Conservation (phyloP, 2,329 filamentous ascomycete genomes). For the Aurifilum marmelostoma region DNA sequence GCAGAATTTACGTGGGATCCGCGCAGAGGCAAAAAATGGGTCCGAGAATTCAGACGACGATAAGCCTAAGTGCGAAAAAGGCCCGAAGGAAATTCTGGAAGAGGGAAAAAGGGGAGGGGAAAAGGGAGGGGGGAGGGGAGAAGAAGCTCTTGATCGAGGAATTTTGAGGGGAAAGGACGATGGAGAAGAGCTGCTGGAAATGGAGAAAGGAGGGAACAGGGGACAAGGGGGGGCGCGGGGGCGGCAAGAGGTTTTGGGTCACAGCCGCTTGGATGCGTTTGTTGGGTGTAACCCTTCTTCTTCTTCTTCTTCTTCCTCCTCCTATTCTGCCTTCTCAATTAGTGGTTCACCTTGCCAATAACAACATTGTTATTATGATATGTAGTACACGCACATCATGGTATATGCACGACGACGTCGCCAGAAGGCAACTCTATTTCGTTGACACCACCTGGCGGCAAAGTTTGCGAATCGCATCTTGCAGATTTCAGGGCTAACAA, state of each 20-base stretch:
- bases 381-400: background rate
- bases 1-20: background rate
- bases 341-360: background rate
- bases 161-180: background rate
- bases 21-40: background rate
- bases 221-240: too few relatives aligned
- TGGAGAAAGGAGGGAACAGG: too few relatives aligned
- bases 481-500: background rate
- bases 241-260: background rate
- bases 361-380: background rate
- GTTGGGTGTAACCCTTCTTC: background rate
- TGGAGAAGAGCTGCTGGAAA: too few relatives aligned
- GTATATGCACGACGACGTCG: background rate
- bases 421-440: background rate
- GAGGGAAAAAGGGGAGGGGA: background rate
- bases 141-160: too few relatives aligned
- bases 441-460: background rate
- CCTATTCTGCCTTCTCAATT: too few relatives aligned
- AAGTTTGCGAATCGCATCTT: background rate
- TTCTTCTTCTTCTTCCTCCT: background rate
- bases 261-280: background rate
- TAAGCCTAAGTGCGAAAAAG: slow-evolving; percentile 5
- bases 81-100: background rate
- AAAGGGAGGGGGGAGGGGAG: too few relatives aligned
- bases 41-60: slow-evolving; percentile 11